phyloP scores from a whole-genome alignment of 305 asterid genomes.

The Fraxinus sp. region DNA sequence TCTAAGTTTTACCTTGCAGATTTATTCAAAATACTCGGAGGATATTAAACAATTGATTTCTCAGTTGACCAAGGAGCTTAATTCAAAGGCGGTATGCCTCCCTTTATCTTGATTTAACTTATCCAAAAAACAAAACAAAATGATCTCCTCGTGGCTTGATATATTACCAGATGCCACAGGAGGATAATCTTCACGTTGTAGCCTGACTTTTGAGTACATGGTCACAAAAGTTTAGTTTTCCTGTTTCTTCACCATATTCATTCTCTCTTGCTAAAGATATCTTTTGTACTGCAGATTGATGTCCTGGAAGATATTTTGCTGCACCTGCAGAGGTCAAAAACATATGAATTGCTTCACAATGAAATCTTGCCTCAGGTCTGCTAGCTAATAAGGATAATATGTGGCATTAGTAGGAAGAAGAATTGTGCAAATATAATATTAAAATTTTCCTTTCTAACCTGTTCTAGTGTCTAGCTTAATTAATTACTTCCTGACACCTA shows the following conservation, averaged over 20 bases:
- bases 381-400: conserved; percentile 24
- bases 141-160: conserved; percentile 3
- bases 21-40: conserved; percentile 51
- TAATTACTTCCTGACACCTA: conserved; percentile 16
- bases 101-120: conserved; percentile 7
- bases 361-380: conserved; percentile 65
- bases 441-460: conserved; percentile 18
- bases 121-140: conserved; percentile 6
- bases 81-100: conserved; percentile 50
- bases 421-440: conserved; percentile 4
- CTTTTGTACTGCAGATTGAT: conserved; percentile 58
- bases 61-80: conserved; percentile 45
- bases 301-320: conserved; percentile 51
- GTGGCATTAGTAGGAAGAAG: conserved; percentile 22
- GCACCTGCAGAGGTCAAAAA: conserved; percentile 59
- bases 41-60: conserved; percentile 50
- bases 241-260: conserved; percentile 21
- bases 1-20: conserved; percentile 59
- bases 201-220: conserved; percentile 1
- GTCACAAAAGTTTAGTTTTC: background rate
- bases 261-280: background rate
- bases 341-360: conserved; percentile 51
- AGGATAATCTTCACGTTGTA: background rate
- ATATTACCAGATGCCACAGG: conserved; percentile 9
- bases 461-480: conserved; percentile 21